phyloP scores from a whole-genome alignment of 192 early-diverging fungal genomes.

The Blastocladiella britannica region DNA sequence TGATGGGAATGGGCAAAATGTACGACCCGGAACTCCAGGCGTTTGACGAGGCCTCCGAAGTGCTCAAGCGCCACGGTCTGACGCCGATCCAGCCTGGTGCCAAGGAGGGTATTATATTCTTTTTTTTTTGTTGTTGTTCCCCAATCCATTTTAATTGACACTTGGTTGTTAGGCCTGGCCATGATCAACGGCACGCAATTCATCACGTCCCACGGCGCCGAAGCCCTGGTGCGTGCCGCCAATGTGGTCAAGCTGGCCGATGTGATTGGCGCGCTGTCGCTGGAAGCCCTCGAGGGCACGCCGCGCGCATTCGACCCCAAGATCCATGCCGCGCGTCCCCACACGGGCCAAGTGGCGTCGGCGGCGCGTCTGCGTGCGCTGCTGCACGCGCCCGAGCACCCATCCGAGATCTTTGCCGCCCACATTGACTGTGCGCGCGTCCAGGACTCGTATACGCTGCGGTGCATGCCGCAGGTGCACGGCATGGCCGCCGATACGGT shows the following conservation, averaged over 20 bases:
- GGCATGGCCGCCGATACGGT: constrained; percentile 4
- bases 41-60: constrained; percentile 4
- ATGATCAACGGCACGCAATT: constrained; percentile 12
- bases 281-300: constrained; percentile 8
- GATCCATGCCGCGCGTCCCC: constrained; percentile 7
- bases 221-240: constrained; percentile 6
- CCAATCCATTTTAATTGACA: too few relatives aligned
- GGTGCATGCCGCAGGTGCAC: constrained; percentile 4
- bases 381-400: background rate
- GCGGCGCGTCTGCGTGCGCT: constrained; percentile 3
- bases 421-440: constrained; percentile 5
- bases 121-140: too few relatives aligned
- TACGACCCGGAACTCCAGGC: constrained; percentile 3
- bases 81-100: constrained; percentile 5
- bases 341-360: constrained; percentile 6
- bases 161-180: too few relatives aligned
- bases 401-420: constrained; percentile 2
- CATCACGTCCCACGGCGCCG: constrained; percentile 5
- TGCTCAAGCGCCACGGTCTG: constrained; percentile 3
- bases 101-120: too few relatives aligned
- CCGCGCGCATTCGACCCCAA: constrained; percentile 5
- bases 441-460: constrained; percentile 6
- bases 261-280: constrained; percentile 4
- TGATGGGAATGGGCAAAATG: constrained; percentile 8
- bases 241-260: constrained; percentile 6